These are phyloP conservation scores for Yamagishiella unicocca DNA, from an alignment of 139 green algal genomes.

Conservation along the genomic window DNA sequence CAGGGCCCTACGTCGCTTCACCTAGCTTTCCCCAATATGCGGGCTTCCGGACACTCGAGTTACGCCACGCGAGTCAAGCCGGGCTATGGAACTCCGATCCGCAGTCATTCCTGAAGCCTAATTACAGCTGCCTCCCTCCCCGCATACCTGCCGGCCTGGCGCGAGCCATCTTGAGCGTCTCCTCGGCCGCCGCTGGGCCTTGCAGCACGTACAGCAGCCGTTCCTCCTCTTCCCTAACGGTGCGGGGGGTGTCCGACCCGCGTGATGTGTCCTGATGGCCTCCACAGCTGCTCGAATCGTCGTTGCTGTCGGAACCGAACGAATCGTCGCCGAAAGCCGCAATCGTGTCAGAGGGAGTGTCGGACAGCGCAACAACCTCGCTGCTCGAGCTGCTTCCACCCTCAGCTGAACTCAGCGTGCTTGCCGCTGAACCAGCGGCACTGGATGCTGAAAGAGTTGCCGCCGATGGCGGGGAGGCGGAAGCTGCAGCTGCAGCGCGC, in stretches of 20 bases:
- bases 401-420: background rate
- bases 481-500: background rate
- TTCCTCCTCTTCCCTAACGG: slow-evolving; percentile 38
- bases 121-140: background rate
- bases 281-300: background rate
- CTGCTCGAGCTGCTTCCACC: background rate
- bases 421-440: background rate
- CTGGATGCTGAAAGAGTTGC: background rate
- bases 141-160: slow-evolving; percentile 9
- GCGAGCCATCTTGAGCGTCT: slow-evolving; percentile 37
- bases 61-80: too few species aligned
- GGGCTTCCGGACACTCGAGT: too few species aligned
- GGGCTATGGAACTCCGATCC: too few species aligned
- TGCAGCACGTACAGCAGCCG: slow-evolving; percentile 37
- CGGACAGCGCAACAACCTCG: background rate
- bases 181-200: slow-evolving; percentile 19
- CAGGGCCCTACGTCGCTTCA: too few species aligned
- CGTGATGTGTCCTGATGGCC: slow-evolving; percentile 40
- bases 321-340: background rate
- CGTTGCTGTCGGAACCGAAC: background rate
- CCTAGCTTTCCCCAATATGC: too few species aligned
- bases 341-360: background rate
- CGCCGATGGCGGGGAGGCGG: background rate
- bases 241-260: background rate
- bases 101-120: too few species aligned